Percentiles rank a stretch among this genome's conserved stretches.
Evolutionary conservation across 169 alveolate genomes (phyloP).

Genomic region (Eimeria sp.): DNA sequence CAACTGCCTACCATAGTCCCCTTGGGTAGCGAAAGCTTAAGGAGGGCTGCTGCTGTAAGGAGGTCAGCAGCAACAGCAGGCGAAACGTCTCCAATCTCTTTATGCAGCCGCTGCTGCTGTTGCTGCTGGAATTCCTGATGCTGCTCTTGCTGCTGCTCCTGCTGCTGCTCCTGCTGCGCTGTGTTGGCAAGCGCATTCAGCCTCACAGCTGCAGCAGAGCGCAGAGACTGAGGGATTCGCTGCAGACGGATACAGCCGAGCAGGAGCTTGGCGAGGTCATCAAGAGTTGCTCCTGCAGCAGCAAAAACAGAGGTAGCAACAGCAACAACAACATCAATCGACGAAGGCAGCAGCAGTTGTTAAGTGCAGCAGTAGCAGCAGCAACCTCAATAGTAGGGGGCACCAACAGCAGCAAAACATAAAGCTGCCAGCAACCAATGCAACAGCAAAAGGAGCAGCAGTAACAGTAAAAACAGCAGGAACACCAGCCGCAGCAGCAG

Average conservation of each 20-base stretch:
- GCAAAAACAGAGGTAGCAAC: constrained; percentile 35
- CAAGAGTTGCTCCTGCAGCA: constrained; percentile 55
- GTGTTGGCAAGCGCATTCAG: background rate
- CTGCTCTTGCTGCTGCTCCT: constrained; percentile 41
- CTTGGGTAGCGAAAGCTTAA: background rate
- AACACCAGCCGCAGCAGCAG: constrained; percentile 17
- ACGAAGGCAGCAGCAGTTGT: background rate
- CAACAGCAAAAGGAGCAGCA: background rate
- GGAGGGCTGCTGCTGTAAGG: constrained; percentile 22
- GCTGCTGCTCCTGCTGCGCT: constrained; percentile 46
- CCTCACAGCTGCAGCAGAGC: constrained; percentile 54
- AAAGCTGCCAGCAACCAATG: background rate
- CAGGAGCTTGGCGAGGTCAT: constrained; percentile 43
- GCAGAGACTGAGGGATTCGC: constrained; percentile 49
- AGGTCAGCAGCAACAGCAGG: constrained; percentile 49
- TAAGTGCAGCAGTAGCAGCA: background rate
- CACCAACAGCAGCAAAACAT: background rate
- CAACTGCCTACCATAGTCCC: background rate
- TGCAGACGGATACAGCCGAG: constrained; percentile 47
- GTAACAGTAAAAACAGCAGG: too few species aligned
- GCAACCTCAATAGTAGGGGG: background rate
- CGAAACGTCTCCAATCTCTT: constrained; percentile 4
- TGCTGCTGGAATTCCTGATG: constrained; percentile 27
- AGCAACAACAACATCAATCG: background rate
- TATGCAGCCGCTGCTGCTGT: constrained; percentile 23